These are phyloP conservation scores for Fusarium liriodendri DNA, from an alignment of 2,329 filamentous ascomycete species.

Conservation along the genomic window DNA sequence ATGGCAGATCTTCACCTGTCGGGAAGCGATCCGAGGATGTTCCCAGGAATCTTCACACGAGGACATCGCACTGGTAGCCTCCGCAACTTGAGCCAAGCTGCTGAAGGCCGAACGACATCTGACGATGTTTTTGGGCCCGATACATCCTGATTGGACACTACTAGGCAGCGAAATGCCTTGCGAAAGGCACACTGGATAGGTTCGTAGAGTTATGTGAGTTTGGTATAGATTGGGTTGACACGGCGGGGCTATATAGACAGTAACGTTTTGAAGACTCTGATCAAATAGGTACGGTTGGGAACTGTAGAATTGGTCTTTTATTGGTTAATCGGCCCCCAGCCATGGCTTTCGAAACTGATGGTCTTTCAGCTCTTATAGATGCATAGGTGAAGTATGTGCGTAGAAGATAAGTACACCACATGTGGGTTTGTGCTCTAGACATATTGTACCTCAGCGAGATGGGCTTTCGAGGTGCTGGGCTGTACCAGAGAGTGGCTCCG, in stretches of 20 bases:
- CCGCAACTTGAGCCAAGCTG: slow-evolving; percentile 44
- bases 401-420: background rate
- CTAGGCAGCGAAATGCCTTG: background rate
- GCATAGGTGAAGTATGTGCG: background rate
- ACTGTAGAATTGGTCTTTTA: slow-evolving; percentile 4
- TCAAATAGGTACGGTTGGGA: background rate
- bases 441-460: background rate
- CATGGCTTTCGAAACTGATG: background rate
- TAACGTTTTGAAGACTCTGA: background rate
- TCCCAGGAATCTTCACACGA: slow-evolving; percentile 75
- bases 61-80: slow-evolving; percentile 57
- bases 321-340: background rate
- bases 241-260: background rate
- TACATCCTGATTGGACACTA: background rate
- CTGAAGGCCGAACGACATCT: slow-evolving; percentile 34
- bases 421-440: background rate
- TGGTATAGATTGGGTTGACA: background rate
- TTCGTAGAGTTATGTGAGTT: background rate
- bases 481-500: background rate
- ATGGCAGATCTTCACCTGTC: slow-evolving; percentile 61
- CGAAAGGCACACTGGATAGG: background rate
- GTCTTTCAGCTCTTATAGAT: background rate
- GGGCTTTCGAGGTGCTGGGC: background rate
- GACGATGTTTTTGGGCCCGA: slow-evolving; percentile 34
- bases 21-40: slow-evolving; percentile 74